A percentile compares a stretch with the other conserved stretches of the same genome.
phyloP scores from a whole-genome alignment of 805 yeast species.

The Yarrowia deformans region DNA sequence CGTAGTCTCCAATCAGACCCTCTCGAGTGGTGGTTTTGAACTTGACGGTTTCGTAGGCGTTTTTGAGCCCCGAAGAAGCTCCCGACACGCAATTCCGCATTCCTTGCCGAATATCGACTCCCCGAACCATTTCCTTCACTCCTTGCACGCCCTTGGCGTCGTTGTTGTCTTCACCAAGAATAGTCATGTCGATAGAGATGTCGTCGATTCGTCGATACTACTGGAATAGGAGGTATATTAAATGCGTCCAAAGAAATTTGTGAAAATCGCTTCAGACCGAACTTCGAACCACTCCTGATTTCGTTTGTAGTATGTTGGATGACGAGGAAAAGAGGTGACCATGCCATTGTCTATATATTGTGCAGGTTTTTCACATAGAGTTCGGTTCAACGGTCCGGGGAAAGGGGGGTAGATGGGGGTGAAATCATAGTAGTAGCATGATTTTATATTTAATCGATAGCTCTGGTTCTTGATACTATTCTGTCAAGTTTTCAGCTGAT shows the following conservation, averaged over 20 bases:
- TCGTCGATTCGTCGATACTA: not conserved
- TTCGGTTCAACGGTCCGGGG: not conserved
- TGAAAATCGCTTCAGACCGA: constrained; percentile 20
- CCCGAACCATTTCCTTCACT: not conserved
- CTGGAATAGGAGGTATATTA: constrained; percentile 28
- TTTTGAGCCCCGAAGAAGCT: not conserved
- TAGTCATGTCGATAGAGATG: constrained; percentile 9
- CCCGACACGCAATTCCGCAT: not conserved
- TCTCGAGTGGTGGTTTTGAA: constrained; percentile 67
- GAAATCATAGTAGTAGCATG: not conserved
- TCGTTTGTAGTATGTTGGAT: constrained; percentile 15
- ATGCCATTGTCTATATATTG: not conserved
- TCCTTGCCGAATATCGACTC: not conserved
- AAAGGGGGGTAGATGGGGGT: not conserved
- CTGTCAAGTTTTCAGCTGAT: not conserved
- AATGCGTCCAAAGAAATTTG: constrained; percentile 29
- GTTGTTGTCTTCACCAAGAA: not conserved
- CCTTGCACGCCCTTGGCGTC: not conserved
- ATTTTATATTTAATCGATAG: not conserved
- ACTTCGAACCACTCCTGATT: constrained; percentile 38
- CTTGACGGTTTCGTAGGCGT: constrained; percentile 14
- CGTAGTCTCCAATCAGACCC: constrained; percentile 85
- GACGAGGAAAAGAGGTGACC: constrained; percentile 6
- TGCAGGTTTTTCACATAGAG: constrained; percentile 28
- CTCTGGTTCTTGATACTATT: not conserved